Conservation (phyloP, 2,329 filamentous ascomycete genomes). For the Septoria linicola region DNA sequence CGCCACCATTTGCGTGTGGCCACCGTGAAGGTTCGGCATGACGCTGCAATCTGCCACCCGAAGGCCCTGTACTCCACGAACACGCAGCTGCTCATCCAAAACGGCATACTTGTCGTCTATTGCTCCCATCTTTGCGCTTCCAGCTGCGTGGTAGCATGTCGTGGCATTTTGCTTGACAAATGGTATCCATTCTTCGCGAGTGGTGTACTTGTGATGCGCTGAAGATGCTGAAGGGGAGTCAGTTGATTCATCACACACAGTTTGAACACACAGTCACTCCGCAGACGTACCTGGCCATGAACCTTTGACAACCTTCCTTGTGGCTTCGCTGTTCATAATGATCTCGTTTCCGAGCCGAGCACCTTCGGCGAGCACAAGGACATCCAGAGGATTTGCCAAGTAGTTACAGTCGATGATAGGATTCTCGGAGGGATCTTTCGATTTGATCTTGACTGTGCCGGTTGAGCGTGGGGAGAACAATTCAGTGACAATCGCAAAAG, state of each 20-base stretch:
- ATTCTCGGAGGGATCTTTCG: background rate
- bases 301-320: slow-evolving; percentile 7
- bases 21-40: slow-evolving; percentile 53
- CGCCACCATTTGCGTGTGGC: slow-evolving; percentile 58
- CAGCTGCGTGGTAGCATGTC: slow-evolving; percentile 54
- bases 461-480: slow-evolving; percentile 5
- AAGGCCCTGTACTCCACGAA: slow-evolving; percentile 52
- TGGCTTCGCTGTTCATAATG: slow-evolving; percentile 4
- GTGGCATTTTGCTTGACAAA: slow-evolving; percentile 13
- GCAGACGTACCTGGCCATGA: slow-evolving; percentile 4
- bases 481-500: slow-evolving; percentile 12
- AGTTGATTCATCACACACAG: background rate
- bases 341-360: slow-evolving; percentile 5
- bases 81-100: slow-evolving; percentile 53
- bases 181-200: slow-evolving; percentile 6
- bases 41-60: slow-evolving; percentile 55
- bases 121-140: slow-evolving; percentile 57
- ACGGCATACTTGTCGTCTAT: slow-evolving; percentile 51
- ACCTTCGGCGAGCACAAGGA: slow-evolving; percentile 7
- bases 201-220: slow-evolving; percentile 1
- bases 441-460: slow-evolving; percentile 2
- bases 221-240: background rate
- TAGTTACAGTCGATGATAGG: slow-evolving; percentile 11
- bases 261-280: no score
- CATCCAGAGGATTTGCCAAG: slow-evolving; percentile 10